Base-by-base conservation (phyloP, 179 eudicot species). In the Silene noctiflora region DNA sequence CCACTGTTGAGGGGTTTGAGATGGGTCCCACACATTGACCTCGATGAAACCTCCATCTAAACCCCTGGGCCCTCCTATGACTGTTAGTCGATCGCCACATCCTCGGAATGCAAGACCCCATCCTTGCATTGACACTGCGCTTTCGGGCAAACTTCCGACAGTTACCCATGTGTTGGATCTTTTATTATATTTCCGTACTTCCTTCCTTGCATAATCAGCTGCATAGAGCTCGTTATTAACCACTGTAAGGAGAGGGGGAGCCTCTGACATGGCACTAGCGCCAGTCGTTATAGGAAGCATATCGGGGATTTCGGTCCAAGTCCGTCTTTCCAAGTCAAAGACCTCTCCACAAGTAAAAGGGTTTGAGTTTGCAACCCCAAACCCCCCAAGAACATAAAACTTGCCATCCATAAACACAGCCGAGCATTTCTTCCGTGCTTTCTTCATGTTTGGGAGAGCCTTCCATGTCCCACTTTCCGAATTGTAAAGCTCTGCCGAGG, bases 51-150 rank as follows among this genome's bases (percentile, higher is more conserved):
- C 86, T 21, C 81, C 83, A 42, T 75, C 77, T 12, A 76, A 61
- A 76, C 19, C 74, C 80, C 83, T 73, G 2, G 78, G 78, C 1
- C 86, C 84, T 6, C 84, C 86, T 55, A 85, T 67, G 35, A 85
- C 86, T 6, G 80, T 81, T 3, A 85, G 84, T 29, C 70, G 78
- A 55, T 83, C 78, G 0, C 86, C 86, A 44, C 86, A 83, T 0
- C 83, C 88, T 53, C 88, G 77, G 62, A 85, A 85, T 5, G 86
- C 86, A 46, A 85, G 64, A 51, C 88, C 88, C 88, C 88, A 85
- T 17, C 86, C 88, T 6, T 83, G 72, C 84, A 79, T 80, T 4
- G 86, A 83, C 73, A 59, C 80, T 4, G 78, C 88, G 12, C 79
- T 62, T 61, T 85, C 84, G 1, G 88, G 88, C 75, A 85, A 78